Conservation (phyloP, 1,139 yeast genomes). For the Saccharomyces hybrid region DNA sequence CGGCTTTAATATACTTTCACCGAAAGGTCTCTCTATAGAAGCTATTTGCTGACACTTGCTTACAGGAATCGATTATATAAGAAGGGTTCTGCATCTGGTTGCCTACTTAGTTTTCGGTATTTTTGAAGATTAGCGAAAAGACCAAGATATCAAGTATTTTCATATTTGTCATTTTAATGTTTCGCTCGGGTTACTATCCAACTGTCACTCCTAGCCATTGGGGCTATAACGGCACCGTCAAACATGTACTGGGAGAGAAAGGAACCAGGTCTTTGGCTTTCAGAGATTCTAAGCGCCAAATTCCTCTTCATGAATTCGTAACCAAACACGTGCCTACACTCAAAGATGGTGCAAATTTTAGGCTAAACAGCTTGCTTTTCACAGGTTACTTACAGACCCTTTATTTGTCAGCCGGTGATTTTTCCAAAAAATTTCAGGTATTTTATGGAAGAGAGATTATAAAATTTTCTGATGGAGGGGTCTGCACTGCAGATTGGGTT, state of each 20-base stretch:
- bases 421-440: conserved; percentile 44
- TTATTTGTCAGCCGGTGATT: conserved; percentile 49
- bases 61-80: not conserved
- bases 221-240: conserved; percentile 37
- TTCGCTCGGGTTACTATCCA: conserved; percentile 8
- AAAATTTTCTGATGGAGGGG: conserved; percentile 51
- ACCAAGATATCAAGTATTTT: not conserved
- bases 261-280: conserved; percentile 36
- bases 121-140: not conserved
- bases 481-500: conserved; percentile 69
- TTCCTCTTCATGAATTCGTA: conserved; percentile 34
- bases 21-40: not conserved
- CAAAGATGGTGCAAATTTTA: conserved; percentile 38
- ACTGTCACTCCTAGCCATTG: conserved; percentile 23
- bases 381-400: conserved; percentile 71
- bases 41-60: not conserved
- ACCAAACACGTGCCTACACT: conserved; percentile 37
- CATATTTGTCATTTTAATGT: not conserved
- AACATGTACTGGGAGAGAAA: conserved; percentile 24
- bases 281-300: conserved; percentile 21
- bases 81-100: not conserved
- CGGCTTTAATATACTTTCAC: not conserved
- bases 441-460: conserved; percentile 69
- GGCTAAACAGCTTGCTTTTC: conserved; percentile 54
- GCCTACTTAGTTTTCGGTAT: not conserved